phyloP scores from a whole-genome alignment of 1,284 basidiomycete genomes.

The Puccinia brachypodii region DNA sequence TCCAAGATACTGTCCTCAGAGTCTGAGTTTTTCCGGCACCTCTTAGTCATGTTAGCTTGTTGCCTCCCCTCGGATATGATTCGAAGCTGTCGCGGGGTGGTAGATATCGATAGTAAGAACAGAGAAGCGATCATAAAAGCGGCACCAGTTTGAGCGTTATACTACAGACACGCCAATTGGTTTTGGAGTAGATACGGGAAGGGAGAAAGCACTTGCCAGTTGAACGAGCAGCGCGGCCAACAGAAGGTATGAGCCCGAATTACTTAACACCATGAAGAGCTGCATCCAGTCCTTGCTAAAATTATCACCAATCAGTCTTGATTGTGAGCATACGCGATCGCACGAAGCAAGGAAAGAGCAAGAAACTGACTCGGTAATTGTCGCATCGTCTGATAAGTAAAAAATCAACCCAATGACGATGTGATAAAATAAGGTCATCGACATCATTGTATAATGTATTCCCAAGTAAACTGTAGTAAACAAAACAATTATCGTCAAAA shows the following conservation, averaged over 20 bases:
- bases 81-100: neutral
- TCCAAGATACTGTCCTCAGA: neutral
- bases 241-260: conserved; percentile 2
- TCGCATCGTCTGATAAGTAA: neutral
- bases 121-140: neutral
- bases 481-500: neutral
- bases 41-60: neutral
- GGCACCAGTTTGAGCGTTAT: neutral
- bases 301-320: neutral
- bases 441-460: conserved; percentile 1
- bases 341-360: neutral
- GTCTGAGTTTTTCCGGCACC: neutral
- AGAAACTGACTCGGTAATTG: neutral
- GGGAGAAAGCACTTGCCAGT: neutral
- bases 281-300: neutral
- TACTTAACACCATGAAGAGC: neutral
- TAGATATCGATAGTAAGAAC: too few species aligned
- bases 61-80: neutral
- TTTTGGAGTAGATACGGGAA: neutral
- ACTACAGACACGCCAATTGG: neutral
- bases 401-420: neutral
- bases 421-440: conserved; percentile 1
- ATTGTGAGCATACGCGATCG: neutral
- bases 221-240: conserved; percentile 2
- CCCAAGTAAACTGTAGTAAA: conserved; percentile 18